Conservation (phyloP, 2,329 filamentous ascomycete species). For the Cercospora sp. region DNA sequence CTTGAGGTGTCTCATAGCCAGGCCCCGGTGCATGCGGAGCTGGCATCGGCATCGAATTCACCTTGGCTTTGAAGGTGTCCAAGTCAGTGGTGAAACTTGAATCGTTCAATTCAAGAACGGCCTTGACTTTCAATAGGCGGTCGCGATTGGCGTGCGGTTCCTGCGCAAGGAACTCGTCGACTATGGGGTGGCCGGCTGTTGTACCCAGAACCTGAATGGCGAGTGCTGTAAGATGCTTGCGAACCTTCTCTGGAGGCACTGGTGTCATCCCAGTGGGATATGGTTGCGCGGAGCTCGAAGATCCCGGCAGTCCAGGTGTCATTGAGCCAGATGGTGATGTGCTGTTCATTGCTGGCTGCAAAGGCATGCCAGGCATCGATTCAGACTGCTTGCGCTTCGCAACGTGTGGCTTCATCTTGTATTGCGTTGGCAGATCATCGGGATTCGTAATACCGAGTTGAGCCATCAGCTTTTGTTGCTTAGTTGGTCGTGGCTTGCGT, state of each 20-base stretch:
- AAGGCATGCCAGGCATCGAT: constrained; percentile 23
- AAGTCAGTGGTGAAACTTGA: constrained; percentile 25
- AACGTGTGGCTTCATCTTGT: constrained; percentile 75
- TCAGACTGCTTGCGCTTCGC: constrained; percentile 64
- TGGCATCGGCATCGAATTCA: constrained; percentile 29
- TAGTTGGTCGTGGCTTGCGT: constrained; percentile 91
- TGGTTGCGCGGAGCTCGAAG: constrained; percentile 24
- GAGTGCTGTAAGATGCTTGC: constrained; percentile 35
- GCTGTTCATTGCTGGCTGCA: constrained; percentile 36
- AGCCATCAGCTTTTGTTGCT: constrained; percentile 90
- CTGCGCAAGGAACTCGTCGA: constrained; percentile 32
- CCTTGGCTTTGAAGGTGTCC: constrained; percentile 29
- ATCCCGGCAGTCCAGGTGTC: constrained; percentile 27
- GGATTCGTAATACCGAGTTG: constrained; percentile 86
- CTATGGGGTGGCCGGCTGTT: constrained; percentile 30
- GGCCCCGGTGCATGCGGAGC: constrained; percentile 26
- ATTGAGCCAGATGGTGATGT: constrained; percentile 32
- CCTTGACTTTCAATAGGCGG: constrained; percentile 30
- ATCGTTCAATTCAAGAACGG: constrained; percentile 28
- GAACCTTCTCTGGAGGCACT: constrained; percentile 18
- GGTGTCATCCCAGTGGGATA: constrained; percentile 23
- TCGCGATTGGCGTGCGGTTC: constrained; percentile 35
- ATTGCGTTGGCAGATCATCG: constrained; percentile 81
- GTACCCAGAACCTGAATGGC: constrained; percentile 33
- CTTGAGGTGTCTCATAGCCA: constrained; percentile 26